phyloP scores from a whole-genome alignment of 768 basidiomycete genomes.

The Lactarius indigo region DNA sequence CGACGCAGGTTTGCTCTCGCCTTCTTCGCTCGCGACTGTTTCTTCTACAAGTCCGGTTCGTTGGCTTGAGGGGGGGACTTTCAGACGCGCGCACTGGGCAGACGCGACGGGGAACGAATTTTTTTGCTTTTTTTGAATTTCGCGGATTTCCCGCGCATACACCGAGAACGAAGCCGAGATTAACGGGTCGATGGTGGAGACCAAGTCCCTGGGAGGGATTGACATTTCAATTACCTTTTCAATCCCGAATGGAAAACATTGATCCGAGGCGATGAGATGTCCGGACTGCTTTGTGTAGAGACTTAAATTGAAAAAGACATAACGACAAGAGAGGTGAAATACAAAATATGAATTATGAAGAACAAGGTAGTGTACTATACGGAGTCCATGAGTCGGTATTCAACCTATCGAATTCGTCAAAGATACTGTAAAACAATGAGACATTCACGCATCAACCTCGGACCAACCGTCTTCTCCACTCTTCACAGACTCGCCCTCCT shows the following conservation, averaged over 20 bases:
- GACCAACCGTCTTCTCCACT: conserved; percentile 17
- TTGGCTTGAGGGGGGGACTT: neutral
- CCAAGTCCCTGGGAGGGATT: neutral
- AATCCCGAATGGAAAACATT: neutral
- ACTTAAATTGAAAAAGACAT: neutral
- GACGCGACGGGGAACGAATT: neutral
- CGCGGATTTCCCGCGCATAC: neutral
- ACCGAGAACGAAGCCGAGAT: too few species aligned
- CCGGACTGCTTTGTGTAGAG: too few species aligned
- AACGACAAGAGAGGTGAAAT: neutral
- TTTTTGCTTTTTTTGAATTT: neutral
- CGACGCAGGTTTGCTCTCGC: too few species aligned
- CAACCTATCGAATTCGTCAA: neutral
- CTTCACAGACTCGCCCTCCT: conserved; percentile 11
- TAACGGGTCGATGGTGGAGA: neutral
- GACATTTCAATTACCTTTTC: neutral
- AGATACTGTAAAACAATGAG: neutral
- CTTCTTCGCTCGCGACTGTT: neutral
- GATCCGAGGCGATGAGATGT: neutral
- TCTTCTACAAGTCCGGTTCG: neutral
- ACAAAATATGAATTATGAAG: neutral
- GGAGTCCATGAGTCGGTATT: neutral
- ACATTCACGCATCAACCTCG: conserved; percentile 9
- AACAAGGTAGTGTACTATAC: neutral
- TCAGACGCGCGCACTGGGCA: neutral